Evolutionary conservation across 805 yeast species (phyloP).

Genomic region (Cephaloascus albidus): DNA sequence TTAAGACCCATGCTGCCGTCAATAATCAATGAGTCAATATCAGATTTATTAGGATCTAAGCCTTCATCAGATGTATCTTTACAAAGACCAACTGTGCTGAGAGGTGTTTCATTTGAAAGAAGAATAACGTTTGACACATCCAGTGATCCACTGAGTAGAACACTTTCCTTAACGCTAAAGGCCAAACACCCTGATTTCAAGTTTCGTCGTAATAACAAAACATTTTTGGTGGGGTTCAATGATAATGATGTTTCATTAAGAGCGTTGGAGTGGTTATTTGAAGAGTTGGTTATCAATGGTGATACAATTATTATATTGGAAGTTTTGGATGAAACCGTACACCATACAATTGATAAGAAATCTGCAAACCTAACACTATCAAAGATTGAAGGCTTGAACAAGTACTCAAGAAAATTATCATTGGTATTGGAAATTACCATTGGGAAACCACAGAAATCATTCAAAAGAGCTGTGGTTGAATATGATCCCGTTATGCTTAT

Average conservation of each 20-base stretch:
- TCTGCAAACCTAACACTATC: constrained; percentile 17
- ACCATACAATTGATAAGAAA: constrained; percentile 16
- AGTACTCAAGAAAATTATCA: constrained; percentile 23
- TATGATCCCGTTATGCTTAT: constrained; percentile 36
- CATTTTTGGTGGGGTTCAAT: constrained; percentile 28
- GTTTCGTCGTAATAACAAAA: constrained; percentile 34
- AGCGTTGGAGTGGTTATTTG: constrained; percentile 35
- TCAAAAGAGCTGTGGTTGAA: constrained; percentile 29
- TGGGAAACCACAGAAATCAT: constrained; percentile 28
- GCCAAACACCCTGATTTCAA: constrained; percentile 31
- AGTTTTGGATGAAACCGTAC: constrained; percentile 26
- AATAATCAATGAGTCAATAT: not conserved
- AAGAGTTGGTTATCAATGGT: constrained; percentile 31
- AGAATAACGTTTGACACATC: constrained; percentile 33
- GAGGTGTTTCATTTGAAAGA: constrained; percentile 16
- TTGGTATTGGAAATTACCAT: constrained; percentile 29
- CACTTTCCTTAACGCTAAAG: constrained; percentile 26
- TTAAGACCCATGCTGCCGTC: constrained; percentile 1
- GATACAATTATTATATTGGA: constrained; percentile 31
- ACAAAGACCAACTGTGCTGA: constrained; percentile 7
- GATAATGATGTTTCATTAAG: constrained; percentile 24
- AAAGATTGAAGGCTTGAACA: constrained; percentile 23
- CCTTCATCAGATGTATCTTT: constrained; percentile 1
- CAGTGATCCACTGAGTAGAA: constrained; percentile 13
- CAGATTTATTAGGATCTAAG: not conserved